Conservation (phyloP, 305 asterid genomes). For the Plantago lanceolata region DNA sequence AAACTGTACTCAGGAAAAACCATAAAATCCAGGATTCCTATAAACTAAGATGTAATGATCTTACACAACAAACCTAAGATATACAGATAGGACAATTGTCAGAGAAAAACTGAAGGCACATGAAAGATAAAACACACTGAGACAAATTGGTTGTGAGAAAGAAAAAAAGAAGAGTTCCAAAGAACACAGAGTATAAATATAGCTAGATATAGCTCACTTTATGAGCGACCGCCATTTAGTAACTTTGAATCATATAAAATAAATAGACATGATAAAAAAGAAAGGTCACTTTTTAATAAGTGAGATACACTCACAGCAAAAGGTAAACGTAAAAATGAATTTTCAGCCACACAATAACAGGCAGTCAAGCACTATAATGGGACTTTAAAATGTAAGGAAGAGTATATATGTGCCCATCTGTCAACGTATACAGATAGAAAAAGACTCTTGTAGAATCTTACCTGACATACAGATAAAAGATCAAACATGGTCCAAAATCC, state of each 20-base stretch:
- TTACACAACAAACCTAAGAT: slow-evolving; percentile 15
- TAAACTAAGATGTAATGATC: slow-evolving; percentile 23
- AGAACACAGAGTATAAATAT: too few relatives aligned
- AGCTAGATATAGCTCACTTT: too few relatives aligned
- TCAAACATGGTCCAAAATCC: neutral
- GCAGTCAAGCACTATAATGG: neutral
- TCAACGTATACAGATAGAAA: neutral
- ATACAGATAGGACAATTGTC: slow-evolving; percentile 17
- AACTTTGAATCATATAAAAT: too few relatives aligned
- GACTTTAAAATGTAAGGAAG: neutral
- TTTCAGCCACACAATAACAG: neutral
- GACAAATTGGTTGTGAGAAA: slow-evolving; percentile 2
- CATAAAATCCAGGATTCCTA: too few relatives aligned
- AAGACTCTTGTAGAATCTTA: neutral
- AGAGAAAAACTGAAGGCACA: slow-evolving; percentile 7
- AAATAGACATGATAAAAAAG: too few relatives aligned
- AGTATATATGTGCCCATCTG: neutral
- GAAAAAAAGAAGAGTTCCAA: neutral
- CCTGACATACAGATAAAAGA: neutral
- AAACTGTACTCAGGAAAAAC: neutral
- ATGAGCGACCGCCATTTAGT: too few relatives aligned
- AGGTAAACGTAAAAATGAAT: neutral
- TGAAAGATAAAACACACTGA: slow-evolving; percentile 3
- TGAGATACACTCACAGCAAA: neutral
- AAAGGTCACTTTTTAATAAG: too few relatives aligned